Percentiles rank a stretch among this genome's conserved stretches.
phyloP scores from a whole-genome alignment of 2,329 filamentous ascomycete species.

The Penicillium sp. region DNA sequence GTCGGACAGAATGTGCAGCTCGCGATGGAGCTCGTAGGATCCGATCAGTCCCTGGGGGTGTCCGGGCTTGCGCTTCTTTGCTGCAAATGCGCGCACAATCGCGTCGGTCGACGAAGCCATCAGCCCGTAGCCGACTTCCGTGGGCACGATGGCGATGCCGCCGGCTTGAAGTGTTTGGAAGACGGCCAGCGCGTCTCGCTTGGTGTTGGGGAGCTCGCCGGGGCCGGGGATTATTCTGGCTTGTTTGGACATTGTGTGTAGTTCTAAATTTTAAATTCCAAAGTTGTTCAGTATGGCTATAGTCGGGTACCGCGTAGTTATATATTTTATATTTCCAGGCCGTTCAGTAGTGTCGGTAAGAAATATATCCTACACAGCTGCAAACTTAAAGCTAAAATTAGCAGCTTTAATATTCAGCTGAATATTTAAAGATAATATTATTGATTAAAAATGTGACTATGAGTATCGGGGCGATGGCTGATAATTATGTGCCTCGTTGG shows the following conservation, averaged over 20 bases:
- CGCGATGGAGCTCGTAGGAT: conserved; percentile 21
- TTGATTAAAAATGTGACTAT: no score
- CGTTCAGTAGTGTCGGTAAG: no score
- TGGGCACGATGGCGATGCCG: conserved; percentile 26
- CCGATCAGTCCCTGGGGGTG: conserved; percentile 28
- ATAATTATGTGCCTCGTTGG: no score
- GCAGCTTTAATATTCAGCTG: no score
- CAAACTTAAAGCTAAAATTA: no score
- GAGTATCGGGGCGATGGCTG: no score
- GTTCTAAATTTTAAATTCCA: no score
- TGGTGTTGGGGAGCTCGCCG: conserved; percentile 6
- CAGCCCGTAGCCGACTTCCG: conserved; percentile 25
- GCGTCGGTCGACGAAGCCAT: conserved; percentile 19
- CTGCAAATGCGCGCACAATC: conserved; percentile 17
- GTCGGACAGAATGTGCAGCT: conserved; percentile 20
- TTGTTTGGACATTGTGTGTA: not conserved
- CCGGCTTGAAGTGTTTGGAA: conserved; percentile 21
- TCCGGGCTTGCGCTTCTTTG: conserved; percentile 21
- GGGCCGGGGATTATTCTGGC: not conserved
- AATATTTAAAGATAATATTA: no score
- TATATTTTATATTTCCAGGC: no score
- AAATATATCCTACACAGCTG: no score
- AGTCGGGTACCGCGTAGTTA: no score
- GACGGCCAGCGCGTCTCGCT: conserved; percentile 19
- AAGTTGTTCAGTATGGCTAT: no score